Base-by-base conservation (phyloP, 2,329 filamentous ascomycete species). In the Penicillium sp. region DNA sequence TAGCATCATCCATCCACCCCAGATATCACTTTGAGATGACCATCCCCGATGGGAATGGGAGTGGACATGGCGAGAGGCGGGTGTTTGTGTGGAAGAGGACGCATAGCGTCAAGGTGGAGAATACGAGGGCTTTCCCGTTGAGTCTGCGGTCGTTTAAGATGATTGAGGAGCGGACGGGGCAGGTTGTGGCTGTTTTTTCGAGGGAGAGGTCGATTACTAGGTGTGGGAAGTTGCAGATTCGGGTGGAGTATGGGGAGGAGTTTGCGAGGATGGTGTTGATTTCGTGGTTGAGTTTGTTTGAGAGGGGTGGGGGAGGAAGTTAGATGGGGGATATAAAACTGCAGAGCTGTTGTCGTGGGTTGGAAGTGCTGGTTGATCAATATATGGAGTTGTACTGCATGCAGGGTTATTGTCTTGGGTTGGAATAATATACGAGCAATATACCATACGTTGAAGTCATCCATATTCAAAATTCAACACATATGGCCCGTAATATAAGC, bases 71-170 rank as follows among this genome's bases (percentile, higher is more conserved):
- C 9, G 58, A 61, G 45, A 58, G 68, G 24, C 58, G 62, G 30
- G 58, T 60, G 24, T 73, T 72, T 45, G 49, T 69, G 4, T 75
- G 73, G 73, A 74, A 74, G 53, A 65, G 68, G 30, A 75, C 73
- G 7, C 70, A 64, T 33, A 65, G 54, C 19, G 59, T 71, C 15
- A 69, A 63, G 3, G 63, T 73, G 30, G 67, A 65, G 9, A 64
- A 60, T 26, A 62, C 64, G n/a, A 61, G 45, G n/a, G 65, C 69
- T 5, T 33, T 56, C 30, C 35, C 30, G 38, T 61, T 68, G 42
- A 70, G 67, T 47, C 15, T 42, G 12, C 64, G 60, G 5, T 76
- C 74, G 60, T 73, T 69, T 56, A 75, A 75, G 55, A 56, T 71
- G 26, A 57, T 70, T 15, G 67, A 71, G 49, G 64, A 63, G 33